phyloP scores from a whole-genome alignment of 2,329 filamentous ascomycete genomes.

The Rhinocladiella mackenziei region DNA sequence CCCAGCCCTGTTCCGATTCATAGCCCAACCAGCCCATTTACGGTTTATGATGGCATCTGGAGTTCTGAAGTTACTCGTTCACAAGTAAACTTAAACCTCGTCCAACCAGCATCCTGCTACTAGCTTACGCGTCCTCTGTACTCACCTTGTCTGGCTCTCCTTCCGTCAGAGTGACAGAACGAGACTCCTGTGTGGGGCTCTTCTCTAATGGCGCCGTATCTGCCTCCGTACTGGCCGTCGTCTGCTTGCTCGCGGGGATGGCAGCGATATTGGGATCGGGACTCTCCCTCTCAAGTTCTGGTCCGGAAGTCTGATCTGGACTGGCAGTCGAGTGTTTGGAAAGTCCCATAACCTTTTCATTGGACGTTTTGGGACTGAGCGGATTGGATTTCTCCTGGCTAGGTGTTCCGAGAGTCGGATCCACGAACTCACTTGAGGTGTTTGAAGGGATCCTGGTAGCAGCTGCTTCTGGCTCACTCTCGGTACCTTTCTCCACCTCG shows the following conservation, averaged over 20 bases:
- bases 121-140: constrained; percentile 18
- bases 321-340: constrained; percentile 25
- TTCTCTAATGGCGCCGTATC: constrained; percentile 15
- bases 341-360: constrained; percentile 17
- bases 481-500: constrained; percentile 9
- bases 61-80: no score
- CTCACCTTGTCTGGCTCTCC: constrained; percentile 23
- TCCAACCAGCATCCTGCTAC: no score
- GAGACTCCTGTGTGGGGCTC: constrained; percentile 9
- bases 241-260: constrained; percentile 24
- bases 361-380: constrained; percentile 9
- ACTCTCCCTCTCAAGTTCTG: constrained; percentile 23
- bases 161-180: constrained; percentile 9
- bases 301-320: constrained; percentile 15
- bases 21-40: no score
- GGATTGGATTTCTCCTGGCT: constrained; percentile 33
- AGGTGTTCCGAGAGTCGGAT: constrained; percentile 37
- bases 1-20: no score
- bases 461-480: constrained; percentile 23
- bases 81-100: no score
- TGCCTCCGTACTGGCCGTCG: constrained; percentile 20
- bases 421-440: constrained; percentile 35
- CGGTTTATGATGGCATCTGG: no score
- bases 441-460: constrained; percentile 36
- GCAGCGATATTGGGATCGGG: constrained; percentile 20